Base-by-base conservation (phyloP, 805 yeast genomes). In the Wickerhamomyces subpelliculosus region DNA sequence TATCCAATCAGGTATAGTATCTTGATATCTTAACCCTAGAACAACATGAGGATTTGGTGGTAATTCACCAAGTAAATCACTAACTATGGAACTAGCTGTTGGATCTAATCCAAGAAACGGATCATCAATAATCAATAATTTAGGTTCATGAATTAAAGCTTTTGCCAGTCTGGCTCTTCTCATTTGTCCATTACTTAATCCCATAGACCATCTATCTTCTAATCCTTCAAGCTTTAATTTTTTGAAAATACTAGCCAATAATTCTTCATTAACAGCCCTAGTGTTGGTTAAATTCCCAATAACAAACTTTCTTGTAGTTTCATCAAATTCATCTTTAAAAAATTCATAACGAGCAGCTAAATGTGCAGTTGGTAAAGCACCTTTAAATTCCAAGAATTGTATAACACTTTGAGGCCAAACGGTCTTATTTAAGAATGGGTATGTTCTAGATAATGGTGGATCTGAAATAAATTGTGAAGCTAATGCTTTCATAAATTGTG, bases 51-150 rank as follows among this genome's bases (percentile, higher is more conserved):
- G 79, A 10, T 54, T 52, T 14, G 72, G 70, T 2, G 70, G 62
- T 12, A 77, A 51, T 3, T 53, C 48, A 8, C 51, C 43, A 37
- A 86, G 61, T 0, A 81, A 73, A 0, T 62, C 52, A 14, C 86
- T 74, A 16, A 90, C 85, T 8, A 72, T 60, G 1, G 58, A 43
- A 0, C 85, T 65, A 11, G 94, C 89, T 1, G 58, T 54, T 0
- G 95, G 93, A 52, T 90, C 98, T 14, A 90, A 65, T 0, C 97
- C 98, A 29, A 93, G 58, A 50, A 88, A 90, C 9, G 96, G 96
- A 51, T 93, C 97, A 57, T 93, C 97, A 16, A 90, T 69, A 5
- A 90, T 55, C 37, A 88, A 61, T 23, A 88, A 46, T 32, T 67
- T 64, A 0, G 97, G 95, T 25, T 72, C 63, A 32, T 67, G 65